A percentile compares a stretch with the other conserved stretches of the same genome.
Evolutionary conservation across 768 basidiomycete species (phyloP).

Genomic region (Neoboletus subvelutipes): DNA sequence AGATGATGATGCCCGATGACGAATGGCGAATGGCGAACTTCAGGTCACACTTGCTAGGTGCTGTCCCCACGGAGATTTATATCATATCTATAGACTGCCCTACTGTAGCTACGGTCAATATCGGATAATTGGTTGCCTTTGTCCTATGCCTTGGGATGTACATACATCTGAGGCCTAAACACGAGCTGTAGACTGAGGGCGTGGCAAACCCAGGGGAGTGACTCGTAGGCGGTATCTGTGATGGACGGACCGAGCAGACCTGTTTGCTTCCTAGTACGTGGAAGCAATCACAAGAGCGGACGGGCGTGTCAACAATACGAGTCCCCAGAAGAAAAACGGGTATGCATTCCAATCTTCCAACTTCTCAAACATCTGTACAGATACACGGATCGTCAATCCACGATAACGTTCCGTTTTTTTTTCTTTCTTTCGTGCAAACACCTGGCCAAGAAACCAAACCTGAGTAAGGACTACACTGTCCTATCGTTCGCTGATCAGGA

Average conservation of each 20-base stretch:
- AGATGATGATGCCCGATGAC: conserved; percentile 32
- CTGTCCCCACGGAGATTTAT: conserved; percentile 23
- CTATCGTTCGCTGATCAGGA: too few species aligned
- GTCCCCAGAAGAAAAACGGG: too few species aligned
- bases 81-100: conserved; percentile 28
- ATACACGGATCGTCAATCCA: neutral
- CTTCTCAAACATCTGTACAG: too few species aligned
- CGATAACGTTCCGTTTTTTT: too few species aligned
- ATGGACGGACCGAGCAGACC: neutral
- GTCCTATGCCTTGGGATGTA: neutral
- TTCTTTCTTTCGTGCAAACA: too few species aligned
- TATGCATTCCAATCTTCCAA: neutral
- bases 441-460: too few species aligned
- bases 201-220: too few species aligned
- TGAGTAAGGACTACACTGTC: too few species aligned
- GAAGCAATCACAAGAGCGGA: neutral
- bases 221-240: too few species aligned
- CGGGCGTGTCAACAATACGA: neutral
- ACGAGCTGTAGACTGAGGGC: too few species aligned
- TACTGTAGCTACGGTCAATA: conserved; percentile 15
- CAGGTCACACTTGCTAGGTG: neutral
- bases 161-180: too few species aligned
- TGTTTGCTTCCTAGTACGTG: too few species aligned
- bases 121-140: conserved; percentile 9
- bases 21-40: neutral